phyloP scores from a whole-genome alignment of 169 alveolate species.

The Ichthyophthirius multifiliis region DNA sequence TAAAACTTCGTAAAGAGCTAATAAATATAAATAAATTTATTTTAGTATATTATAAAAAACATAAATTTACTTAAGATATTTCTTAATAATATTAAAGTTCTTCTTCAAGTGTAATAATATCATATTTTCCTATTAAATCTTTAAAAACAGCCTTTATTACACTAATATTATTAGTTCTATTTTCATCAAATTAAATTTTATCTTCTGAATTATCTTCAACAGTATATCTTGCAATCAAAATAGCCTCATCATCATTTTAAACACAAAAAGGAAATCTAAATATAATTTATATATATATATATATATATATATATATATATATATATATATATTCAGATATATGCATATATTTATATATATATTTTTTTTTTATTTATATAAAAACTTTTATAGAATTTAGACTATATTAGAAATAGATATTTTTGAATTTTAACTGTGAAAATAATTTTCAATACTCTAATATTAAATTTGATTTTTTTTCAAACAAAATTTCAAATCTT shows the following conservation, averaged over 20 bases:
- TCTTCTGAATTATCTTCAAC: slow-evolving; percentile 13
- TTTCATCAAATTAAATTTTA: background rate
- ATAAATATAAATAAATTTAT: background rate
- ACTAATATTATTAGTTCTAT: background rate
- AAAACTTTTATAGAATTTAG: background rate
- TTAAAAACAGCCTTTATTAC: background rate
- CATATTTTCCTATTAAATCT: background rate
- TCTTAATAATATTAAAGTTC: background rate
- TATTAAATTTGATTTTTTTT: background rate
- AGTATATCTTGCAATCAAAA: slow-evolving; percentile 9
- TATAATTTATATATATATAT: background rate
- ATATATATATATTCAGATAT: too few relatives aligned
- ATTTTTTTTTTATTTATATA: too few relatives aligned
- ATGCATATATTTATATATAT: too few relatives aligned
- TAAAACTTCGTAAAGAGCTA: background rate
- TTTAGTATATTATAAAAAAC: too few relatives aligned
- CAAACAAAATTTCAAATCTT: background rate
- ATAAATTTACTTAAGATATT: background rate
- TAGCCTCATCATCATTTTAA: background rate
- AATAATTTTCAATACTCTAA: background rate
- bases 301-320: background rate
- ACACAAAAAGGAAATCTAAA: slow-evolving; percentile 2
- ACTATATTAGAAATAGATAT: background rate
- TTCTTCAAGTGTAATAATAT: background rate
- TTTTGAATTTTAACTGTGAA: background rate